These are phyloP conservation scores for Diaporthe caulivora DNA, from an alignment of 2,329 filamentous ascomycete species.

Conservation along the genomic window DNA sequence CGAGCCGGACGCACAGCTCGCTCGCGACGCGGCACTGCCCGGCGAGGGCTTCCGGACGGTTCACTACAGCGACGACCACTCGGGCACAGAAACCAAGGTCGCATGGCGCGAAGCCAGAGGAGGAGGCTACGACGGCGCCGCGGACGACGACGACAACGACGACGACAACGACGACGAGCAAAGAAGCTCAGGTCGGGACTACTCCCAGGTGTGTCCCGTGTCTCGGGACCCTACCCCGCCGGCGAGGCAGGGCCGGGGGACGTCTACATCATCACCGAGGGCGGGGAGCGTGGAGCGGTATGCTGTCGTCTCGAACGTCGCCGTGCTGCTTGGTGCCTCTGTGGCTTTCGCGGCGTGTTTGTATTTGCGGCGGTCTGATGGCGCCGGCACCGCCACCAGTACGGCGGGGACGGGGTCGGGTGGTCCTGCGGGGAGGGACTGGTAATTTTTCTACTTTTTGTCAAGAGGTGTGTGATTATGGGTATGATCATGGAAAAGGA, in stretches of 20 bases:
- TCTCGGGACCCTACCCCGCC: neutral
- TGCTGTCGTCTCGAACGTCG: slow-evolving; percentile 4
- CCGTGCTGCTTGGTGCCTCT: slow-evolving; percentile 12
- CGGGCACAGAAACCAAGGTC: neutral
- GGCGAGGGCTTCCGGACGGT: slow-evolving; percentile 35
- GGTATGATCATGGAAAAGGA: neutral
- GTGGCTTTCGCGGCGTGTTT: slow-evolving; percentile 20
- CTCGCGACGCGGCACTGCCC: slow-evolving; percentile 29
- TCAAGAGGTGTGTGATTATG: neutral
- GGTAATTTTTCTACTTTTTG: neutral
- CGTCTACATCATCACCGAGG: neutral
- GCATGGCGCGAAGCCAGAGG: neutral
- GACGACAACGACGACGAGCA: neutral
- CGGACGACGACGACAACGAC: neutral
- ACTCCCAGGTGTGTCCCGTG: slow-evolving; percentile 18
- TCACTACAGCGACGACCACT: slow-evolving; percentile 17
- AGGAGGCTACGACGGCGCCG: neutral
- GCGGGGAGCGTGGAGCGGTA: neutral
- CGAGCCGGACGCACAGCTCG: neutral
- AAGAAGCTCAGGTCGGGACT: neutral
- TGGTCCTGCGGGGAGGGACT: neutral
- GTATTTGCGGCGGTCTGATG: slow-evolving; percentile 16
- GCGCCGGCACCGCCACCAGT: too few species aligned
- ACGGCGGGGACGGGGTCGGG: neutral
- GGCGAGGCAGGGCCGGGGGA: neutral